Conservation (phyloP, 2,329 filamentous ascomycete species). For the Ilyonectria sp. region DNA sequence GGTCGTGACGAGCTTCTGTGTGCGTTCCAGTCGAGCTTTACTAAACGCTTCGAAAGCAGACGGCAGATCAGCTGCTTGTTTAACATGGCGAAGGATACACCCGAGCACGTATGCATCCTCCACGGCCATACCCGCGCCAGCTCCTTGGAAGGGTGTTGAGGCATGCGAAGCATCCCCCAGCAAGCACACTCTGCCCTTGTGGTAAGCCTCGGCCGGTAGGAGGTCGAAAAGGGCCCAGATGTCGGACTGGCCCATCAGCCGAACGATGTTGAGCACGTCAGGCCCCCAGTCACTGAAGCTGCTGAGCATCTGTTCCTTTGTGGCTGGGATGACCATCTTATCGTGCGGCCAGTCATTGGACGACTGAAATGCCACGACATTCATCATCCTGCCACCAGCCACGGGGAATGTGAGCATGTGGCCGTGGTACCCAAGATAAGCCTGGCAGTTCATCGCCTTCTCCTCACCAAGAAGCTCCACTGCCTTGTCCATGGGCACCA, state of each 20-base stretch:
- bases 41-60: conserved; percentile 25
- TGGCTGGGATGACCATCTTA: conserved; percentile 20
- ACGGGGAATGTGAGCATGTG: conserved; percentile 33
- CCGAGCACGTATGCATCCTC: conserved; percentile 52
- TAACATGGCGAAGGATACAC: conserved; percentile 13
- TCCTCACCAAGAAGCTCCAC: conserved; percentile 26
- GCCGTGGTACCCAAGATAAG: conserved; percentile 24
- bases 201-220: conserved; percentile 11
- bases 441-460: conserved; percentile 26
- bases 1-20: conserved; percentile 20
- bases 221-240: conserved; percentile 22
- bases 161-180: conserved; percentile 33
- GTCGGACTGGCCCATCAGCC: conserved; percentile 25
- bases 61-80: conserved; percentile 16
- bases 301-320: conserved; percentile 20
- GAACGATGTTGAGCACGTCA: conserved; percentile 19
- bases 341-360: conserved; percentile 22
- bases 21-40: conserved; percentile 14
- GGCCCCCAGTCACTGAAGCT: conserved; percentile 19
- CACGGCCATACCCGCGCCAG: conserved; percentile 28
- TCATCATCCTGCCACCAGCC: conserved; percentile 24
- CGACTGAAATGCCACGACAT: conserved; percentile 27
- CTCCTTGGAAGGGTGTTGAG: conserved; percentile 26
- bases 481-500: conserved; percentile 31
- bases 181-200: conserved; percentile 24